Conservation (phyloP, 768 basidiomycete species). For the Leccinum subtestaceum region DNA sequence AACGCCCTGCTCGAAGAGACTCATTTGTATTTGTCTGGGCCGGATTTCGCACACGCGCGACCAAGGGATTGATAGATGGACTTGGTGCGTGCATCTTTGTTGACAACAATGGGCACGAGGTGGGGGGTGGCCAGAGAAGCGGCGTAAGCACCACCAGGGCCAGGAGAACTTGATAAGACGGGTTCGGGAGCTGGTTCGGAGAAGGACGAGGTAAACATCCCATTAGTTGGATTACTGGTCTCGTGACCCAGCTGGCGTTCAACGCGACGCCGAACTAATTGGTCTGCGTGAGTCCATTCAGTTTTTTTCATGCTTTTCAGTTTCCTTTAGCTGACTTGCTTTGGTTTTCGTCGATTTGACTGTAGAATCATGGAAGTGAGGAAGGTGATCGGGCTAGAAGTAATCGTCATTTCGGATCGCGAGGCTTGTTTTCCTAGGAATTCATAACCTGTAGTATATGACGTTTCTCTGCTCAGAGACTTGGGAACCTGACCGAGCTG, state of each 20-base stretch:
- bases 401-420: constrained; percentile 69
- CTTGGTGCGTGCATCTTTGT: constrained; percentile 47
- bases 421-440: constrained; percentile 42
- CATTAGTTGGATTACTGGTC: too few species aligned
- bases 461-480: not conserved
- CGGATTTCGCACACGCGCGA: constrained; percentile 55
- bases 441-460: constrained; percentile 12
- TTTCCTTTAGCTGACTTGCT: too few species aligned
- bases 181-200: too few species aligned
- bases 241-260: too few species aligned
- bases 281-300: too few species aligned
- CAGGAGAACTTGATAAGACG: too few species aligned
- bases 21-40: constrained; percentile 53
- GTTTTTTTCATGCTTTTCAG: too few species aligned
- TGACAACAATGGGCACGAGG: constrained; percentile 13
- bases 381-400: constrained; percentile 67
- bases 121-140: not conserved
- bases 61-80: too few species aligned
- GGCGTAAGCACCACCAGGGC: too few species aligned
- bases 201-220: too few species aligned
- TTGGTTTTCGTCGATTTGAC: too few species aligned
- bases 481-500: not conserved
- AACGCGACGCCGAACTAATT: too few species aligned
- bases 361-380: constrained; percentile 19
- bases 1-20: constrained; percentile 67